Evolutionary conservation across 2,329 filamentous ascomycete species (phyloP).

Genomic region (Talaromyces sp.): DNA sequence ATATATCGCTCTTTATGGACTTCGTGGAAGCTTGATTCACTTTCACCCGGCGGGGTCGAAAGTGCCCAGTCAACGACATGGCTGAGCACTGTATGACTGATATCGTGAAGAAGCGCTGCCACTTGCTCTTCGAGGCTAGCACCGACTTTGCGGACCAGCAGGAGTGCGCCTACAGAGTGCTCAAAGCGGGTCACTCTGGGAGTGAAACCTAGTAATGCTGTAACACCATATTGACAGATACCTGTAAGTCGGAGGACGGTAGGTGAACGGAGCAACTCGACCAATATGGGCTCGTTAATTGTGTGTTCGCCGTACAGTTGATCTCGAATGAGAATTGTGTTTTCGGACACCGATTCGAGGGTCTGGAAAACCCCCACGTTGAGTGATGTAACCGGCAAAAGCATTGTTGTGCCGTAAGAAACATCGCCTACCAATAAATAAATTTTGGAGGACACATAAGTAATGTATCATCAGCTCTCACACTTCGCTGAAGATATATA

Average conservation of each 20-base stretch:
- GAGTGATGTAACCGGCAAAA: neutral
- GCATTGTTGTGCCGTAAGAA: neutral
- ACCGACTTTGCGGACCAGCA: constrained; percentile 38
- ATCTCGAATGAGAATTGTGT: constrained; percentile 30
- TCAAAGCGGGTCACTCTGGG: constrained; percentile 39
- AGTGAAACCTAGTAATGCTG: constrained; percentile 33
- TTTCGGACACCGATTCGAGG: constrained; percentile 18
- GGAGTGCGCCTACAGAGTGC: constrained; percentile 41
- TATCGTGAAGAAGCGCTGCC: constrained; percentile 40
- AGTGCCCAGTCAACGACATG: constrained; percentile 42
- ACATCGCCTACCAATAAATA: neutral
- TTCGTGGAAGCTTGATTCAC: constrained; percentile 37
- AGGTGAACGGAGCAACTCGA: constrained; percentile 35
- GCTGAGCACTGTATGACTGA: constrained; percentile 41
- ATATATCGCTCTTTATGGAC: constrained; percentile 40
- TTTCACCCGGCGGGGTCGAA: constrained; percentile 32
- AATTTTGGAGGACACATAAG: neutral
- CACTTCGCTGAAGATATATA: neutral
- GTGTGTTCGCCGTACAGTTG: constrained; percentile 34
- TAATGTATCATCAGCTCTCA: neutral
- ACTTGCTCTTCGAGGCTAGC: constrained; percentile 38
- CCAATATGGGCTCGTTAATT: constrained; percentile 36
- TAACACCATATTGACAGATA: constrained; percentile 39
- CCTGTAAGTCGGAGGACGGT: constrained; percentile 34
- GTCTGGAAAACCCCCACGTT: constrained; percentile 22